phyloP scores from a whole-genome alignment of 2,329 filamentous ascomycete genomes.

The Alternaria infectoria region DNA sequence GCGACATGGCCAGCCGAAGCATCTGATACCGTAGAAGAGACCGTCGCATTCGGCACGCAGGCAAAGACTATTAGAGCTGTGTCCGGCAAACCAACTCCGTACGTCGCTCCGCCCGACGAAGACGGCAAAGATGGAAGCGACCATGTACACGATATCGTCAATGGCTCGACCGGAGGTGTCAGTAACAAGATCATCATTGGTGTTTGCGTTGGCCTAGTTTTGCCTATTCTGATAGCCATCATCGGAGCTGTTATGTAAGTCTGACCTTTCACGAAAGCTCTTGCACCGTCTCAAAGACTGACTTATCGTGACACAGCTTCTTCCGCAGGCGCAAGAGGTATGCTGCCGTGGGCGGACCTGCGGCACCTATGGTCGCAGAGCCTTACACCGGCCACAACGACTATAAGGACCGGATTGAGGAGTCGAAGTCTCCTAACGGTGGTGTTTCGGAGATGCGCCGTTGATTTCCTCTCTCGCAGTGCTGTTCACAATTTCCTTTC shows the following conservation, averaged over 20 bases:
- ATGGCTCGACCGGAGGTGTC: conserved; percentile 43
- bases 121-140: neutral
- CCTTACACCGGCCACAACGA: neutral
- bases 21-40: conserved; percentile 37
- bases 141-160: conserved; percentile 6
- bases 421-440: neutral
- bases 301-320: neutral
- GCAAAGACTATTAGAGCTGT: conserved; percentile 48
- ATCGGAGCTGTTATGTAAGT: conserved; percentile 17
- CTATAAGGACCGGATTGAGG: neutral
- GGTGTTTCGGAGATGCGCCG: neutral
- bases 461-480: neutral
- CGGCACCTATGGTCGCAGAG: neutral
- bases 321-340: neutral
- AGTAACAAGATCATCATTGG: conserved; percentile 58
- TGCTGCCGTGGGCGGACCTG: neutral
- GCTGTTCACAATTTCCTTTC: neutral
- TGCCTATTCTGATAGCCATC: conserved; percentile 47
- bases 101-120: neutral
- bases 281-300: too few relatives aligned
- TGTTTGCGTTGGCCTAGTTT: conserved; percentile 55
- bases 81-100: conserved; percentile 51
- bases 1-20: conserved; percentile 53
- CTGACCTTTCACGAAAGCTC: too few relatives aligned
- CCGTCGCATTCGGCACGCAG: conserved; percentile 53